Conservation (phyloP, 805 yeast genomes). For the Saccharomyces cerevisiae region DNA sequence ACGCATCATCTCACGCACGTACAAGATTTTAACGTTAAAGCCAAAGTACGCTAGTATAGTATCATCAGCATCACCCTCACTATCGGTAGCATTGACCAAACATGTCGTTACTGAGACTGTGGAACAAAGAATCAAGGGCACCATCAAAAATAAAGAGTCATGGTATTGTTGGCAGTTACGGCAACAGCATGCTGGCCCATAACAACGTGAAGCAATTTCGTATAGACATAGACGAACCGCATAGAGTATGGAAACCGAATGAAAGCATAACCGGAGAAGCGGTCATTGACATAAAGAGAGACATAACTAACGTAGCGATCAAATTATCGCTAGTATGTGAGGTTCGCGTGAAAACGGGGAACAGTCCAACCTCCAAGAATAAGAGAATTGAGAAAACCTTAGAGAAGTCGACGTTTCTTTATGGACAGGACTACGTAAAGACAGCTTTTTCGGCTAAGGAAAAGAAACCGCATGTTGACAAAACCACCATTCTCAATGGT, state of each 20-base stretch:
- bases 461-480: conserved; percentile 13
- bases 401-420: conserved; percentile 50
- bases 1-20: neutral
- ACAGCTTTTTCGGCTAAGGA: conserved; percentile 8
- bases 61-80: neutral
- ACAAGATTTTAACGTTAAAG: neutral
- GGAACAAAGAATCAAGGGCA: neutral
- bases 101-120: neutral
- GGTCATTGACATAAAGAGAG: conserved; percentile 47
- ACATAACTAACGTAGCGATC: conserved; percentile 41
- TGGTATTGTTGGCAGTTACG: conserved; percentile 15
- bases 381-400: conserved; percentile 46
- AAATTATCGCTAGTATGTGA: conserved; percentile 48
- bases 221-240: conserved; percentile 66
- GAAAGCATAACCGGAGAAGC: conserved; percentile 63
- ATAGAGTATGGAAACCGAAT: conserved; percentile 70
- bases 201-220: conserved; percentile 55
- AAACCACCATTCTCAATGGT: conserved; percentile 30
- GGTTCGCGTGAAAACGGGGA: conserved; percentile 44
- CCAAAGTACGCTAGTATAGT: neutral
- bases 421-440: conserved; percentile 35
- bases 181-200: conserved; percentile 5
- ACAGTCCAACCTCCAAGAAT: conserved; percentile 41
- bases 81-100: neutral
- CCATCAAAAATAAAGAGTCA: conserved; percentile 17